phyloP scores from a whole-genome alignment of 2,329 filamentous ascomycete species.

The Penicillium sp. region DNA sequence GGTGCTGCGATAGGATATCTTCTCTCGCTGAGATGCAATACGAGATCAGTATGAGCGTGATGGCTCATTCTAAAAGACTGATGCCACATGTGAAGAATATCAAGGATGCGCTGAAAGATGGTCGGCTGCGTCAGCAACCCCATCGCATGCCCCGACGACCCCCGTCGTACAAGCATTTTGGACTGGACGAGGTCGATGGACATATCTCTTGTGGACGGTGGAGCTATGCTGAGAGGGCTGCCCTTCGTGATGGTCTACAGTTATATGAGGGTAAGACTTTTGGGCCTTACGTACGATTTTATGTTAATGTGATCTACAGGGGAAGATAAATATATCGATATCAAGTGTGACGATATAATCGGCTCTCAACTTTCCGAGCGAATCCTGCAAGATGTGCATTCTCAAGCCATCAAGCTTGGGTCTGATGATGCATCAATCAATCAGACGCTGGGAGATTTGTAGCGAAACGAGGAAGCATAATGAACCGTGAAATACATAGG shows the following conservation, averaged over 20 bases:
- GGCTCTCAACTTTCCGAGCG: constrained; percentile 1
- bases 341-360: constrained; percentile 2
- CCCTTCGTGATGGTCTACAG: neutral
- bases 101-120: constrained; percentile 8
- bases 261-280: neutral
- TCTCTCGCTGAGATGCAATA: neutral
- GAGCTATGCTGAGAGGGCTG: neutral
- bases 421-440: neutral
- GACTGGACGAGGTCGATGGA: neutral
- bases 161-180: constrained; percentile 1
- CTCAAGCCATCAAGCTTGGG: neutral
- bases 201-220: constrained; percentile 4
- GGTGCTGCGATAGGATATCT: constrained; percentile 6
- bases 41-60: neutral
- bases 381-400: neutral
- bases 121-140: neutral
- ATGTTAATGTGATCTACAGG: neutral
- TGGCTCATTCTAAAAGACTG: neutral
- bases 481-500: neutral
- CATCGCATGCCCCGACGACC: neutral
- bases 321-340: constrained; percentile 1
- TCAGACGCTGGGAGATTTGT: neutral
- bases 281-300: neutral
- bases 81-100: neutral
- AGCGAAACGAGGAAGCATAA: too few relatives aligned